Conservation (phyloP, 164 flowering plant genomes). For the Warburgia ugandensis region DNA sequence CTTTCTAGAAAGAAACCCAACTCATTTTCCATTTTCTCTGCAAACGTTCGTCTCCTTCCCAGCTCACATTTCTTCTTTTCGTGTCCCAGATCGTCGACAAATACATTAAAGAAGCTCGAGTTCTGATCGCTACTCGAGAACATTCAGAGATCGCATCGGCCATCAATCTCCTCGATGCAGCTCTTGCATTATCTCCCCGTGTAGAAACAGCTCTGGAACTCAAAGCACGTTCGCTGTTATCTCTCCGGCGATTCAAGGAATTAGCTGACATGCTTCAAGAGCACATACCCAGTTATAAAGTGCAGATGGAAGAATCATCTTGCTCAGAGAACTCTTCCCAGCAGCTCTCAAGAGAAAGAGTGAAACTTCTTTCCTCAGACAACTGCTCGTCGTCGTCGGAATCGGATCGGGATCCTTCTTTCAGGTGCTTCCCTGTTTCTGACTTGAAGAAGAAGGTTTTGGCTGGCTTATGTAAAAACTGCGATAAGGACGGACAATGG, state of each 20-base stretch:
- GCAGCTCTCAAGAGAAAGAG: conserved; percentile 54
- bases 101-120: conserved; percentile 66
- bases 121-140: conserved; percentile 57
- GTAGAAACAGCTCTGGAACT: conserved; percentile 75
- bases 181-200: conserved; percentile 63
- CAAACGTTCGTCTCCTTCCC: too few species aligned
- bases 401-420: conserved; percentile 23
- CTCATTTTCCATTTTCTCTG: too few species aligned
- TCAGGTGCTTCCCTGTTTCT: conserved; percentile 89
- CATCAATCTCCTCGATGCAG: conserved; percentile 65
- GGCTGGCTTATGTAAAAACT: conserved; percentile 59
- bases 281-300: conserved; percentile 75
- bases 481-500: conserved; percentile 87
- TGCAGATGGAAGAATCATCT: conserved; percentile 37
- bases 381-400: conserved; percentile 23
- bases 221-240: conserved; percentile 75
- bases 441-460: conserved; percentile 86
- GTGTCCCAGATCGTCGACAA: conserved; percentile 62
- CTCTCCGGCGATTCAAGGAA: conserved; percentile 73
- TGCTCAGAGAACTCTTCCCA: conserved; percentile 47
- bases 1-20: too few species aligned
- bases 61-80: neutral
- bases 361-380: conserved; percentile 47
- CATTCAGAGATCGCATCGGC: conserved; percentile 60
- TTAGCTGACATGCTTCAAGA: conserved; percentile 94